Base-by-base conservation (phyloP, 2,329 filamentous ascomycete genomes). In the Meredithiella fracta region DNA sequence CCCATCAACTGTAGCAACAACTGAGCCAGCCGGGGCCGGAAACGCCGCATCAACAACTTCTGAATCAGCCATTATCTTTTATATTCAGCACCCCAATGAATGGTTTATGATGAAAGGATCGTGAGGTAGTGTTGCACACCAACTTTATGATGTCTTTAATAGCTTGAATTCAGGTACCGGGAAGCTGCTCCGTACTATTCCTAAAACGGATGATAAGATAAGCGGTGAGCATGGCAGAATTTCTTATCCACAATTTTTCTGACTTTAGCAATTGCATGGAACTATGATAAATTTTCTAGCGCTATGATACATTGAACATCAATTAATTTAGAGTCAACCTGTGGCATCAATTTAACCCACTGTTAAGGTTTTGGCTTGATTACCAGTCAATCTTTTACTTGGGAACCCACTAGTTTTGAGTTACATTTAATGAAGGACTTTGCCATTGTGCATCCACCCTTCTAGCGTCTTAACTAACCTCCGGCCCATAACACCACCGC, bases 1-100 rank as follows among this genome's bases (percentile, higher is more conserved):
- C 29, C 80, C 81, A 60, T 83, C 79, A 59, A 96, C 79, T 2
- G 73, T 65, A 2, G 83, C 82, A 1, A 74, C 73, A 14, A 73
- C 73, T 59, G 74, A 73, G 53, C 76, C 81, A 1, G 79, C 82
- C 9, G 72, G 69, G 2, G 82, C 84, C 15, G 86, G 86, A 63
- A 86, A 95, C 0, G 78, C 70, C n/a, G 78, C 73, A 47, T 70
- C 65, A 40, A 44, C 34, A 3, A 51, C 40, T 14, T 50, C 37
- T 31, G 51, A 34, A 51, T 26, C 17, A 42, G 26, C 50, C 50
- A 52, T 52, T 23, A 14, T 49, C 17, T 26, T 49, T 25, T 9
- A 25, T 25, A 23, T 17, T 44, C 15, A 20, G 40, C 2, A 17
- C 15, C 17, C 15, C 17, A n/a, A 8, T 22, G 8, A 7, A 8